Conservation (phyloP, 768 basidiomycete species). For the Chalciporus chontae region DNA sequence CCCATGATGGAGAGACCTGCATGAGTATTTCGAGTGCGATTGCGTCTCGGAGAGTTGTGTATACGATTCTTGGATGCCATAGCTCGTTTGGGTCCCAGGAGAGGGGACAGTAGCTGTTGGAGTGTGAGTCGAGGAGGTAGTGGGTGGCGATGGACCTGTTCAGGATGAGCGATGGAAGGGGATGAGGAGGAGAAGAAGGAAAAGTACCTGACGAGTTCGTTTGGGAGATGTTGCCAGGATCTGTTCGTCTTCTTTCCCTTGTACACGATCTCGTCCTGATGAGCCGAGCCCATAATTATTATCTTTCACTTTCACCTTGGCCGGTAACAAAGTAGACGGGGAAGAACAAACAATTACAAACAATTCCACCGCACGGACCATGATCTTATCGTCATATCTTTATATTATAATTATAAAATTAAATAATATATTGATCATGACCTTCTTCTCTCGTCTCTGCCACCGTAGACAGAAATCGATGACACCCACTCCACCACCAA, state of each 20-base stretch:
- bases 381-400: background rate
- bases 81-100: conserved; percentile 47
- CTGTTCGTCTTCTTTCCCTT: conserved; percentile 57
- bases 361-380: conserved; percentile 30
- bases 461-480: conserved; percentile 8
- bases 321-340: conserved; percentile 33
- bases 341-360: conserved; percentile 19
- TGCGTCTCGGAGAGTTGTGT: conserved; percentile 59
- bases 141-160: conserved; percentile 39
- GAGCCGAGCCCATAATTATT: conserved; percentile 28
- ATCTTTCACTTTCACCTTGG: no score
- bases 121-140: conserved; percentile 49
- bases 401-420: no score
- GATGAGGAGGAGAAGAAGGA: conserved; percentile 1
- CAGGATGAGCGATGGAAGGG: no score
- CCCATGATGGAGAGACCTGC: conserved; percentile 60
- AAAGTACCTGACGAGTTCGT: conserved; percentile 54
- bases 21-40: conserved; percentile 59
- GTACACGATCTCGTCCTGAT: conserved; percentile 28
- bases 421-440: no score
- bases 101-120: conserved; percentile 43
- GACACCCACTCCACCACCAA: conserved; percentile 23
- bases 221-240: conserved; percentile 61
- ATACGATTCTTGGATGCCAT: conserved; percentile 64
- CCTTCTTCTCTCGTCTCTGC: conserved; percentile 8